Evolutionary conservation across 2,329 filamentous ascomycete species (phyloP), one percentile per base, ranked within the genome.

Genomic region (Plenodomus biglobosus): DNA sequence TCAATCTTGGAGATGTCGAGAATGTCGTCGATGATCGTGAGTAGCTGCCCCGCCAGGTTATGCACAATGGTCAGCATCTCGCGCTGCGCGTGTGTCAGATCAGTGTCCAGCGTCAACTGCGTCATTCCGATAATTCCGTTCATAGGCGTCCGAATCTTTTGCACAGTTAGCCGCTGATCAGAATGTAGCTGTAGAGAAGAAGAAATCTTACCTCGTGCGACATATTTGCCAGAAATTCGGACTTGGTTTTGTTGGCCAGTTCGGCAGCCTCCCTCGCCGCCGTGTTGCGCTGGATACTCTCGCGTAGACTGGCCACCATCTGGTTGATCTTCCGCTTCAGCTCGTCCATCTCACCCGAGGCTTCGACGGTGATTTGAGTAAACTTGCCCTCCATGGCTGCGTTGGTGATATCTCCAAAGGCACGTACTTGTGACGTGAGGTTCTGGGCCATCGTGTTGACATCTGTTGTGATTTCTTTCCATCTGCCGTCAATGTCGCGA

Each of bases 41-140:
- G 77, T 62, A 99, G 77, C 75, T 92, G 96, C 76, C 96, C 96
- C 58, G 92, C 94, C 59, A 97, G 79, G 66, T 95, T 95, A 75
- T 96, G 92, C 61, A 99, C 92, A 65, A 96, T 96, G 62, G 96
- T 97, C 72, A 97, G 78, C 92, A 97, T 97, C 75, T 99, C 94
- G 61, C 94, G 86, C 66, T 96, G 94, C 65, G 96, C 95, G 66
- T 92, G 89, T 38, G 92, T 96, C 49, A 99, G 79, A 69, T 97
- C 78, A 34, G 92, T 96, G 69, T 99, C 94, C 44, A 99, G 80
- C 1, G 94, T 96, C 46, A 99, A 80, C 72, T 96, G 92, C 2
- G 92, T 96, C 92, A 97, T 96, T 66, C 92, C 92, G 61, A 96
- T 96, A 68, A 96, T 96, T 62, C 92, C 92, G 76, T 96, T 96